phyloP scores from a whole-genome alignment of 805 yeast species.

The Metschnikowia matae region DNA sequence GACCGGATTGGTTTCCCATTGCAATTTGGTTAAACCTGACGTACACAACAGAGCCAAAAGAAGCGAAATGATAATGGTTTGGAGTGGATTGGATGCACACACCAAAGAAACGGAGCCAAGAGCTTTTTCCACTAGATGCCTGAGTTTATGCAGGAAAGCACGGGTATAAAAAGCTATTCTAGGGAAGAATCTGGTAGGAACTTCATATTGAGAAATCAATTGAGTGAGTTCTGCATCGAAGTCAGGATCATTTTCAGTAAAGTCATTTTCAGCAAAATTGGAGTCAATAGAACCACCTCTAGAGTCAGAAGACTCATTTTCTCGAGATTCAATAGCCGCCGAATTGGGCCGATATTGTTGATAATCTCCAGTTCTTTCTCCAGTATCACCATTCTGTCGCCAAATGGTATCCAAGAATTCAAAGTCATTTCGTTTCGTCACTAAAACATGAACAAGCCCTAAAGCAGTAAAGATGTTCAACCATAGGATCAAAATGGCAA shows the following conservation, averaged over 20 bases:
- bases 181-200: background rate
- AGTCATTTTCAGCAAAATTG: background rate
- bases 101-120: constrained; percentile 51
- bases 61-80: constrained; percentile 21
- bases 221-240: constrained; percentile 6
- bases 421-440: no score
- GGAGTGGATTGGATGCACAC: constrained; percentile 59
- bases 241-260: background rate
- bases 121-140: constrained; percentile 18
- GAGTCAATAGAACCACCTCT: no score
- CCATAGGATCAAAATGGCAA: constrained; percentile 54
- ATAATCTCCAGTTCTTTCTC: no score
- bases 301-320: no score
- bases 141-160: constrained; percentile 2
- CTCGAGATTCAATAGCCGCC: constrained; percentile 15
- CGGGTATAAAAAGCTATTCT: background rate
- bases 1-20: constrained; percentile 75
- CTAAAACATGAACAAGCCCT: constrained; percentile 36
- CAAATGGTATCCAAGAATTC: no score
- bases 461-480: constrained; percentile 32
- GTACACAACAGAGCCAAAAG: constrained; percentile 43
- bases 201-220: constrained; percentile 1
- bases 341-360: constrained; percentile 7
- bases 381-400: no score
- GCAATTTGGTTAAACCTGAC: constrained; percentile 46